These are phyloP conservation scores for Crithidia sp. DNA, from an alignment of 208 protist genomes.

Conservation along the genomic window DNA sequence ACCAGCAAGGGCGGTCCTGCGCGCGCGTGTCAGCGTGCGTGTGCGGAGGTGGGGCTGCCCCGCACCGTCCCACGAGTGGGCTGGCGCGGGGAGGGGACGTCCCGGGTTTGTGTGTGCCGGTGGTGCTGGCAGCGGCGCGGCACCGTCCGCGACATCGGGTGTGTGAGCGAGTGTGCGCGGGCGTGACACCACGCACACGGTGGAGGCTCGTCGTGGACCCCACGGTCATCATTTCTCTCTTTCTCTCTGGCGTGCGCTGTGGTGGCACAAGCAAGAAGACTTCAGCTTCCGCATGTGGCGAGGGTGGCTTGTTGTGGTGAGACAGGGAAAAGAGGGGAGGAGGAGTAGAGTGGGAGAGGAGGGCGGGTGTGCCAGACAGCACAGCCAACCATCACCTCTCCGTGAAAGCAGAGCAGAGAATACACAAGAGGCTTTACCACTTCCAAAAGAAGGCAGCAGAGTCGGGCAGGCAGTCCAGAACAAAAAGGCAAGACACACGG, in stretches of 20 bases:
- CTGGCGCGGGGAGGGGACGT: constrained; percentile 10
- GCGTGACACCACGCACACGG: constrained; percentile 26
- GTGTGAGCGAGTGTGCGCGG: constrained; percentile 14
- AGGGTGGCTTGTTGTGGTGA: no score
- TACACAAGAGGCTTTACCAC: no score
- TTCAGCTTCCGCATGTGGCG: no score
- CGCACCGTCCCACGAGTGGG: constrained; percentile 12
- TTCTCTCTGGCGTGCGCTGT: not conserved
- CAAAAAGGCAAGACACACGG: constrained; percentile 1
- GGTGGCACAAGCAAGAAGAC: no score
- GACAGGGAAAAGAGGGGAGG: no score
- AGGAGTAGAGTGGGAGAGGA: no score
- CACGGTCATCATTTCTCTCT: constrained; percentile 37
- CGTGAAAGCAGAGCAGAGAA: no score
- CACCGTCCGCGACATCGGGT: constrained; percentile 14
- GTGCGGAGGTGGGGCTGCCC: constrained; percentile 25
- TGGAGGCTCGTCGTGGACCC: constrained; percentile 15
- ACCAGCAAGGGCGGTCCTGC: constrained; percentile 2
- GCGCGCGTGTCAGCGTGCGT: constrained; percentile 17
- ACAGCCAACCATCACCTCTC: no score
- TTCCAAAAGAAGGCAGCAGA: not conserved
- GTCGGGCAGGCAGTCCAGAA: not conserved
- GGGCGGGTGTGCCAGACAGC: no score
- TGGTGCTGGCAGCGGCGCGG: constrained; percentile 32
- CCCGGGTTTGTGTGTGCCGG: constrained; percentile 18